Evolutionary conservation across 2,329 filamentous ascomycete species (phyloP).

Genomic region (Raffaelea deltoideospora): DNA sequence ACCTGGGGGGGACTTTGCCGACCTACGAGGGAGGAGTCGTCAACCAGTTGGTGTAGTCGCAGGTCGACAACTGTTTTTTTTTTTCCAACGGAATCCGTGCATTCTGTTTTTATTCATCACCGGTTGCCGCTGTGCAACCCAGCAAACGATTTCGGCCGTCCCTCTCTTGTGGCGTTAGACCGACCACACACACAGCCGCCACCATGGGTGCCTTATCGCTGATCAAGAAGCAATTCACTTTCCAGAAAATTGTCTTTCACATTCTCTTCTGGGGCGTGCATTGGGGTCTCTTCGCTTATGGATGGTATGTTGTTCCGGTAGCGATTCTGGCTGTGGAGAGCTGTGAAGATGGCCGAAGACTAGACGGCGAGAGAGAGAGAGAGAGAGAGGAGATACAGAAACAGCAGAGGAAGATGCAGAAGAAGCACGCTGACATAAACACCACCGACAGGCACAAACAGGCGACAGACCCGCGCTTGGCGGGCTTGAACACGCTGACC

Average conservation of each 20-base stretch:
- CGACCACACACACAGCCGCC: slow-evolving; percentile 15
- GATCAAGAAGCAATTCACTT: slow-evolving; percentile 50
- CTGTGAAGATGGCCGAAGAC: neutral
- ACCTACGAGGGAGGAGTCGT: too few relatives aligned
- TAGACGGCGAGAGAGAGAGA: too few relatives aligned
- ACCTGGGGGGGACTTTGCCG: too few relatives aligned
- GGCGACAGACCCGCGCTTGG: slow-evolving; percentile 48
- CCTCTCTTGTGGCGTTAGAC: slow-evolving; percentile 6
- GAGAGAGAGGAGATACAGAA: too few relatives aligned
- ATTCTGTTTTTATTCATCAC: too few relatives aligned
- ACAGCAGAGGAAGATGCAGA: too few relatives aligned
- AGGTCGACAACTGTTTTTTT: slow-evolving; percentile 34
- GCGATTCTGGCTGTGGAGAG: too few relatives aligned
- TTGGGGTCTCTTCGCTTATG: slow-evolving; percentile 62
- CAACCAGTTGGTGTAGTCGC: slow-evolving; percentile 26
- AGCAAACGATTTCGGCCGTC: too few relatives aligned
- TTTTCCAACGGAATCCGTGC: too few relatives aligned
- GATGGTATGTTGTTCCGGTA: slow-evolving; percentile 82
- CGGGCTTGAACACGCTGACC: slow-evolving; percentile 61
- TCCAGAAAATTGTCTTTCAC: slow-evolving; percentile 64
- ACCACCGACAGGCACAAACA: slow-evolving; percentile 61
- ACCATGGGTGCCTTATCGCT: slow-evolving; percentile 24
- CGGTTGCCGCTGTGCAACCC: too few relatives aligned
- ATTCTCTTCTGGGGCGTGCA: slow-evolving; percentile 69
- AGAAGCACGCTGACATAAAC: neutral